Evolutionary conservation across 371 early-diverging fungal genomes (phyloP), one percentile per base, ranked within the genome.

Genomic region (Mucor circinelloides): DNA sequence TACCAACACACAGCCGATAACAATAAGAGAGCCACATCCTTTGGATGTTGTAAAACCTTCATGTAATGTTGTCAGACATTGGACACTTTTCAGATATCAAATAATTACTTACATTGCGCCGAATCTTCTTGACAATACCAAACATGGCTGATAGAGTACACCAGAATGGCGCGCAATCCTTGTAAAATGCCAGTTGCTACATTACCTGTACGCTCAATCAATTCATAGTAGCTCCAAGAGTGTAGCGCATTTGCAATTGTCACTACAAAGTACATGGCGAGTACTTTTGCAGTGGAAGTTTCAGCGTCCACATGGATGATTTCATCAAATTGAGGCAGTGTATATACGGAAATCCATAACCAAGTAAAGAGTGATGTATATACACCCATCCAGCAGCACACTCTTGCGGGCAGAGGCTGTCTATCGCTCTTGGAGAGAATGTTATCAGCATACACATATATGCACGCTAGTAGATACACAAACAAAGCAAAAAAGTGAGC

Each of bases 171-270:
- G 25, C 92, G 77, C 15, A 93, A 60, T 1, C 90, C 90, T 76
- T 91, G 90, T 58, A 93, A 67, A 63, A 92, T 85, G 12, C 92
- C 89, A 12, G 85, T 85, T 0, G 89, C 87, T 15, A 89, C 83
- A 85, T 76, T 86, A 63, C 69, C 82, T 64, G 81, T 83, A 52
- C 73, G 73, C 64, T 77, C 81, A 75, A 75, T 73, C 55, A 81
- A 76, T 59, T 82, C 80, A 36, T 82, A 82, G 54, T 82, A 82
- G 48, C 77, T 82, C 78, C 77, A 79, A n/a, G 83, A 70, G 62
- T 82, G 83, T 27, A 69, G 60, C 2, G 75, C 73, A 60, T 76
- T 80, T 23, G 75, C 68, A 7, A 78, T 12, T 8, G 66, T 65
- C 8, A 82, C 68, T 6, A 78, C n/a, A 12, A 58, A 54, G 58